Base-by-base conservation (phyloP, 2,329 filamentous ascomycete genomes). In the Alternaria ethzedia region DNA sequence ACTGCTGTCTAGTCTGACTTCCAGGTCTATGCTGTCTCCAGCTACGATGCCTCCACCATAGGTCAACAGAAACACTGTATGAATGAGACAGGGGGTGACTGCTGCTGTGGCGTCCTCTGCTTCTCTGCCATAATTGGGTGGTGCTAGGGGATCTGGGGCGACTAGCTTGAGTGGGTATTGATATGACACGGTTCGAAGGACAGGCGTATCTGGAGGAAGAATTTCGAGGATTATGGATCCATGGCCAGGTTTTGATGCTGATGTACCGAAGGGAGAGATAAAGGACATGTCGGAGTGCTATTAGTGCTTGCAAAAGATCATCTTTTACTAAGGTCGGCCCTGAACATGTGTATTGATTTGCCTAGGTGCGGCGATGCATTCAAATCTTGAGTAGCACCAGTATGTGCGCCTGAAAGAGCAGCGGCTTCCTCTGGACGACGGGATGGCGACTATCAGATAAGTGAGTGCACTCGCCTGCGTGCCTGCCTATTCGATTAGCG, bases 101-200 rank as follows among this genome's bases (percentile, higher is more conserved):
- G 26, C n/a, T 4, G 20, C 9, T 11, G 36, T 17, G n/a, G 28
- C 7, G 21, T 12, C 17, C 4, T 69, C 47, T 13, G 36, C 30
- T 28, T 54, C 50, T n/a, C 50, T 30, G 41, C 36, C 67, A 67
- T 56, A 51, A 11, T 69, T 85, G 60, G 89, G 86, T 44, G 87
- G 83, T 51, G 86, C 85, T 6, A 89, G 84, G 11, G 91, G 88
- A 13, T 90, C 86, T 2, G 95, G 93, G 0, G 94, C 91, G 65
- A 99, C 92, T 61, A 99, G 87, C 80, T 99, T 99, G 50, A 99
- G 86, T 1, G 96, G 96, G 75, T 98, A 99, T 78, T 97, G 93
- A 78, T 96, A 98, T 36, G 90, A 90, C 69, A 97, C 87, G 30
- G 86, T 88, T 64, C 90, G 88, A 28, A 97, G 86, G 49, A 89